Base-by-base conservation (phyloP, 2,329 filamentous ascomycete species). In the Penicillium griseofulvum region DNA sequence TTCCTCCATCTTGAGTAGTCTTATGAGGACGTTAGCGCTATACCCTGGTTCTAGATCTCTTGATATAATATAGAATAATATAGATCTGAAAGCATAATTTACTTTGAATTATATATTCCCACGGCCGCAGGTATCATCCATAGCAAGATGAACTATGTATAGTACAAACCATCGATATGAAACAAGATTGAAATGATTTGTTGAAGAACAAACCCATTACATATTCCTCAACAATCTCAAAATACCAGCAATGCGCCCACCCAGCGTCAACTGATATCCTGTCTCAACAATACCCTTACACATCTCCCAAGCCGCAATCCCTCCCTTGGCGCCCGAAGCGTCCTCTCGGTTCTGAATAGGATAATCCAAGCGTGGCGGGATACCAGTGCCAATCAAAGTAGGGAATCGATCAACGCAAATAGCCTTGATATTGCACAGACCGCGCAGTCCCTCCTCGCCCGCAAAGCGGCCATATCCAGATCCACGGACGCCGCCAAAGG, bases 401-500 rank as follows among this genome's bases (percentile, higher is more conserved):
- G 80, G 78, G 68, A 79, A 84, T 70, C 56, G 89, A 77, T 99
- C 94, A 58, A 86, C 81, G 68, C 91, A 96, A 31, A 99, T 79
- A 54, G 88, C 86, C 79, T 99, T 99, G 61, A 86, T 73, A 74
- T 97, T 97, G 73, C 91, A 96, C 52, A 99, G 70, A 4, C 87
- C 87, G 34, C 90, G 81, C 22, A 99, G 76, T 0, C 94, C 94
- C 71, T 99, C 94, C 62, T 89, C 87, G 24, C 91, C 94, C 0
- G 91, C 93, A 74, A 99, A 99, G 3, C 93, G 83, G 1, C 94
- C 94, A 71, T 97, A 97, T 0, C 90, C 94, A 24, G 89, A 95
- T 1, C 91, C 93, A 55, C 84, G 86, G n/a, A 90, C 86, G 51
- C 92, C 94, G 36, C 94, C 94, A 74, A 99, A 99, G 0, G 94